Base-by-base conservation (phyloP, 257 asterid genomes). In the Capsicum chinense region DNA sequence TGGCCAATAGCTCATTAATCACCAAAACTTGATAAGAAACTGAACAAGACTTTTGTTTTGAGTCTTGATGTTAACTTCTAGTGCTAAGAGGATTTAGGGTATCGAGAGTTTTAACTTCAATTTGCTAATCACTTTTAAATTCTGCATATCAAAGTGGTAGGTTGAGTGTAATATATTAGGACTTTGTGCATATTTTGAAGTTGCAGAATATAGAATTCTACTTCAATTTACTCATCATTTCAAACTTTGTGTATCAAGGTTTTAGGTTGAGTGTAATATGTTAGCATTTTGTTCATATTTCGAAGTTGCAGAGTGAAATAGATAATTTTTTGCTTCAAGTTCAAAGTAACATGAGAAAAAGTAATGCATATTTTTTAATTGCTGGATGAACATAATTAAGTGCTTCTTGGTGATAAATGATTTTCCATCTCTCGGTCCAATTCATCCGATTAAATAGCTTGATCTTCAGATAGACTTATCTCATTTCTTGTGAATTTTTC, bases 401-500 rank as follows among this genome's bases (percentile, higher is more conserved):
- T 26, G 81, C 62, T 21, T 74, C 2, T 50, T 50, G 62, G 13
- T 13, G 81, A 50, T 50, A 74, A 52, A 5, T 74, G 81, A 50
- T 13, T 74, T 21, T 12, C 62, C 47, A 48, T 48, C 48, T n/a
- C 56, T 16, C 19, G 59, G 33, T 26, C 58, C 35, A 3, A 19
- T 48, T 50, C 42, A 48, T 50, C 39, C 0, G 12, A 73, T 73
- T 44, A 62, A 52, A 74, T 74, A 26, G 62, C 81, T 52, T 8
- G 62, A 52, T 78, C 15, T 54, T 54, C 64, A 15, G 1, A 52
- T 37, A 13, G 33, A 13, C 64, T 26, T 73, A 5, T 26, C 11
- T 4, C n/a, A 58, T 47, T 21, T 39, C 37, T 58, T 21, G 81
- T 48, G 74, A 37, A 81, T 66, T 73, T 70, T 56, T 86, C 83